A percentile compares a stretch with the other conserved stretches of the same genome.
Conservation (phyloP, 2,329 filamentous ascomycete genomes). For the Penicillium sp. region DNA sequence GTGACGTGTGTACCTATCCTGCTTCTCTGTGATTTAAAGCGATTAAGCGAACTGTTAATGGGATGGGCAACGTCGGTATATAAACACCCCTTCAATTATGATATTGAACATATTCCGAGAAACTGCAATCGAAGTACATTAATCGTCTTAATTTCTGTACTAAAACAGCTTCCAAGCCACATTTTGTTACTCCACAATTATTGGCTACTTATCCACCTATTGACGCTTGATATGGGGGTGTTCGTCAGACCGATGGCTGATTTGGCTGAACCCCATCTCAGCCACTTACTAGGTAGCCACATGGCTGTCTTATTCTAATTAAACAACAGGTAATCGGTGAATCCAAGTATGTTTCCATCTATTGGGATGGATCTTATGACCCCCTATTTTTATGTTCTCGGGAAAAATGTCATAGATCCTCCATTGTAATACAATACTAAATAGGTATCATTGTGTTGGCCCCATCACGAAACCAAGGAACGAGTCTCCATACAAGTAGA, state of each 20-base stretch:
- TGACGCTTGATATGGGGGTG: neutral
- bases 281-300: neutral
- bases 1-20: constrained; percentile 27
- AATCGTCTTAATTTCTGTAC: neutral
- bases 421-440: neutral
- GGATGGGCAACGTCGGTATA: constrained; percentile 24
- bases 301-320: constrained; percentile 1
- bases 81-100: constrained; percentile 19
- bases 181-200: neutral
- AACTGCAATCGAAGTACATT: neutral
- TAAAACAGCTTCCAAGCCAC: neutral
- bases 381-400: neutral
- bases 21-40: constrained; percentile 21
- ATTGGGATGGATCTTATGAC: neutral
- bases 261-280: neutral
- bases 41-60: constrained; percentile 22
- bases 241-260: neutral
- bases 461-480: neutral
- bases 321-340: neutral
- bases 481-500: neutral
- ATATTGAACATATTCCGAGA: constrained; percentile 1
- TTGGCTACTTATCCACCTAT: neutral
- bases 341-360: neutral
- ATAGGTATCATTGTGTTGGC: neutral
- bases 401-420: neutral